Base-by-base conservation (phyloP, 768 basidiomycete genomes). In the Suillus brevipes region DNA sequence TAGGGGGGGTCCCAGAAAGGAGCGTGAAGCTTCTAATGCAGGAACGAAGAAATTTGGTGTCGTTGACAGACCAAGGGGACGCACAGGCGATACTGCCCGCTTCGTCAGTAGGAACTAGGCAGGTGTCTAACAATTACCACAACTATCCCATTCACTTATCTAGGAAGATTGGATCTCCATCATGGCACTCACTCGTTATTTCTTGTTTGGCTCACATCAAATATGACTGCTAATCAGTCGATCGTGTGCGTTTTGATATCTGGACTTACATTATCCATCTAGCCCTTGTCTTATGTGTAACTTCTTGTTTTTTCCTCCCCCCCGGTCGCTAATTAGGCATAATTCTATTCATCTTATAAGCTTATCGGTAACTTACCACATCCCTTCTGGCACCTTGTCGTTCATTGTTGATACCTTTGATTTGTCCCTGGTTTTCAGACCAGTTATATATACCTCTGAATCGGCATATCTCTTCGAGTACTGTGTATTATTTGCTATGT, bases 61-160 rank as follows among this genome's bases (percentile, higher is more conserved):
- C 18, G 79, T 91, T 42, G 82, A 90, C 71, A 81, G 91, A 64
- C 87, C 90, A 6, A 80, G 89, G 69, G 85, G 84, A 52, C 86
- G 86, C 59, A 90, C 88, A n/a, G 89, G 89, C 20, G 84, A 83
- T 16, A 78, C 84, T 47, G 74, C 87, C 38, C 85, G 89, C 40
- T 91, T 90, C 73, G 86, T 82, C 20, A 87, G 81, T 64, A 82
- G 71, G 16, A 70, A 71, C 38, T 78, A 64, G 28, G 38, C 25
- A 20, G 53, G 37, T 50, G 8, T 64, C 37, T 42, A 23, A 31
- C 60, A 67, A 62, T 55, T 50, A 52, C 42, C 23, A 67, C 68
- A 18, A 60, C 58, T 38, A 42, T 18, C 43, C 18, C 42, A 36
- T 31, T 38, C 50, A 42, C 23, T 63, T 67, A 62, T 57, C 58